These are phyloP conservation scores for Vachellia pachyceras DNA, from an alignment of 306 rosid species.

Conservation along the genomic window DNA sequence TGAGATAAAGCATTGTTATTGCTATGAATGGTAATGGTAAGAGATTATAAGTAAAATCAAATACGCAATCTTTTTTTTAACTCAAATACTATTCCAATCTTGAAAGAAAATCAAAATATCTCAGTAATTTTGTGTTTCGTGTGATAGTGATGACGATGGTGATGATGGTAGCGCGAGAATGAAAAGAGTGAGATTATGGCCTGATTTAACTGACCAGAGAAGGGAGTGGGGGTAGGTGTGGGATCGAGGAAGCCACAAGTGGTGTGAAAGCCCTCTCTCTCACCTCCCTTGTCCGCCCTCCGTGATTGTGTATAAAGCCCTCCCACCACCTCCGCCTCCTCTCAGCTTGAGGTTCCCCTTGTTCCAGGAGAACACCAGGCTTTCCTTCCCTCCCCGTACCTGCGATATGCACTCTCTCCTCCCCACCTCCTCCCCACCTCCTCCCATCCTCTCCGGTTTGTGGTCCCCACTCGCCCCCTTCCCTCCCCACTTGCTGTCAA, in stretches of 20 bases:
- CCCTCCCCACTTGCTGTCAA: slow-evolving; percentile 47
- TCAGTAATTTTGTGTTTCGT: too few species aligned
- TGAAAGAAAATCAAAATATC: too few species aligned
- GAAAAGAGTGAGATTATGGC: too few species aligned
- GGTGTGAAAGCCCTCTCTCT: background rate
- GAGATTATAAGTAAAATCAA: too few species aligned
- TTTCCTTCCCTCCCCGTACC: background rate
- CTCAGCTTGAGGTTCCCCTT: slow-evolving; percentile 54
- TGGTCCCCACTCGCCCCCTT: background rate
- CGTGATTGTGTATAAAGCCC: background rate
- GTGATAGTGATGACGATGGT: too few species aligned
- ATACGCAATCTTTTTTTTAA: too few species aligned
- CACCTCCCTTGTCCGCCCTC: too few species aligned
- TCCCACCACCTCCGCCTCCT: background rate
- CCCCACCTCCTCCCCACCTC: slow-evolving; percentile 57
- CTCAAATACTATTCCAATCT: too few species aligned
- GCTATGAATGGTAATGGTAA: too few species aligned
- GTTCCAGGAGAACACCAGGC: slow-evolving; percentile 72
- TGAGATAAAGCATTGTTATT: too few species aligned
- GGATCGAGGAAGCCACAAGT: slow-evolving; percentile 57
- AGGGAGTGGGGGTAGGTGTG: slow-evolving; percentile 59
- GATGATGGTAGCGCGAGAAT: too few species aligned
- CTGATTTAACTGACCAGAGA: too few species aligned
- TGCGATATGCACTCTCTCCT: slow-evolving; percentile 64
- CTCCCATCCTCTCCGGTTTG: slow-evolving; percentile 41